Evolutionary conservation across 2,329 filamentous ascomycete genomes (phyloP).

Genomic region (Microcera coccophila): DNA sequence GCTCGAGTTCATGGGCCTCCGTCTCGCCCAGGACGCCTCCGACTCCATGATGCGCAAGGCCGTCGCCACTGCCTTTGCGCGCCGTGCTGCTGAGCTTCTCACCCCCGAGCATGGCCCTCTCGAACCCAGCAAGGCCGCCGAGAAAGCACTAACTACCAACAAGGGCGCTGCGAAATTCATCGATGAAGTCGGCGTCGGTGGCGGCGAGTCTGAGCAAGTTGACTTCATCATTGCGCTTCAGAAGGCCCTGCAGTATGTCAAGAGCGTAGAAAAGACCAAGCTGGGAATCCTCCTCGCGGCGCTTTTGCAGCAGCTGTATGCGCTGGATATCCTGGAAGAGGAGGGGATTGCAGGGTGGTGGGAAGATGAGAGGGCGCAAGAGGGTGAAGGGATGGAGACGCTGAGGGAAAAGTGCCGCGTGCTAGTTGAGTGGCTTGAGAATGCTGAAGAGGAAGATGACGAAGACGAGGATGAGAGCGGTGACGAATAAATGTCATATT

Average conservation of each 20-base stretch:
- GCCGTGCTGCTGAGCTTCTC: conserved; percentile 68
- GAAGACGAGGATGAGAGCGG: conserved; percentile 48
- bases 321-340: conserved; percentile 79
- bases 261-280: conserved; percentile 50
- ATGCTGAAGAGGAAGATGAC: conserved; percentile 69
- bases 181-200: conserved; percentile 57
- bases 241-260: conserved; percentile 66
- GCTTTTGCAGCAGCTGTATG: conserved; percentile 79
- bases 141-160: conserved; percentile 54
- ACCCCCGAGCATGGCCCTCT: conserved; percentile 48
- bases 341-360: conserved; percentile 89
- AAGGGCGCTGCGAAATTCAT: conserved; percentile 54
- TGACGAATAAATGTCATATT: conserved; percentile 26
- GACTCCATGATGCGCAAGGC: conserved; percentile 85
- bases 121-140: conserved; percentile 62
- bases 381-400: conserved; percentile 63
- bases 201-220: conserved; percentile 72
- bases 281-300: conserved; percentile 67
- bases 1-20: conserved; percentile 89
- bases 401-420: conserved; percentile 71
- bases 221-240: conserved; percentile 83
- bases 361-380: conserved; percentile 65
- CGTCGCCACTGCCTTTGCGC: conserved; percentile 79
- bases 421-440: conserved; percentile 79
- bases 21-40: conserved; percentile 85